Base-by-base conservation (phyloP, 2,329 filamentous ascomycete species). In the Claviceps paspali region DNA sequence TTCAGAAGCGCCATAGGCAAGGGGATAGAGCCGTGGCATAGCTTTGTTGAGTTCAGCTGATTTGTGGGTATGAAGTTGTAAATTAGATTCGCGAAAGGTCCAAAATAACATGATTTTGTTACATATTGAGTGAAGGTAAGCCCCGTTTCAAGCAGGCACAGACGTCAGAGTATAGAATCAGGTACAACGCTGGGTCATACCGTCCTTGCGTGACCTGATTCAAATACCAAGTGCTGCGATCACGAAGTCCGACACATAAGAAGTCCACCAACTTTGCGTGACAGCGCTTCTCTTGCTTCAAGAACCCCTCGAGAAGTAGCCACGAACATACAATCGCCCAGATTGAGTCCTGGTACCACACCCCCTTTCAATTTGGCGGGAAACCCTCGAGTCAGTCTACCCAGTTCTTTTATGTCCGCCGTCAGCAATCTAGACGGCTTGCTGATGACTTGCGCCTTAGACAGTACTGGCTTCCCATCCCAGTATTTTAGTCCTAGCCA, bases 401-500 rank as follows among this genome's bases (percentile, higher is more conserved):
- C 67, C 42, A 95, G 58, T 33, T 77, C 70, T 12, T 61, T 44
- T 18, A 79, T 66, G 35, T 75, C 67, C 43, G 84, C 65, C 48
- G 70, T 80, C 54, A 92, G 70, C 48, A 75, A 60, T 45, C 84
- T 70, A 50, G 73, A 87, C 8, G 85, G 81, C 58, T 79, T 88
- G 51, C 73, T 80, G 42, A 93, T 65, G 52, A 80, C 56, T 34
- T 60, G 57, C 50, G 88, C 68, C 45, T 73, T 68, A 43, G 65
- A 67, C 47, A 95, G 61, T 17, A 94, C 85, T 5, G 87, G 84
- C 57, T 78, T 68, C 52, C 81, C 81, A 47, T 86, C 76, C 73
- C 74, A 83, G 70, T 94, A 94, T 64, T 94, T 94, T 51, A 94
- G 64, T 1, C 85, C 85, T 10, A 95, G 61, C 87, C 87, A 95